These are phyloP conservation scores for Pelagophyceae sp. DNA, from an alignment of 352 stramenopile species.

Conservation along the genomic window DNA sequence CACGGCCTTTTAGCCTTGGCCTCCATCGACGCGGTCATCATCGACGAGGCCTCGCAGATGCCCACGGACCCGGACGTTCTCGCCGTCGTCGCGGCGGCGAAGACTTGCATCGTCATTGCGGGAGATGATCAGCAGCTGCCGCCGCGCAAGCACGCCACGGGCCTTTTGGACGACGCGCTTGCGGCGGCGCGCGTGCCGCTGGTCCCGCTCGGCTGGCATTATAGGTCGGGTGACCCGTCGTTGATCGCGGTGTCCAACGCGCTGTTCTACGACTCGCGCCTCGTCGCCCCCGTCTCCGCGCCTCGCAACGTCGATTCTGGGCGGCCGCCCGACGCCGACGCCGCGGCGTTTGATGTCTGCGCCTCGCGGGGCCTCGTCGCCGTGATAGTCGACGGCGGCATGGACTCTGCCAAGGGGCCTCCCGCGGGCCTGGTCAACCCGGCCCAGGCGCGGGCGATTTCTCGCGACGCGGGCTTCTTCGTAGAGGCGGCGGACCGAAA, in stretches of 20 bases:
- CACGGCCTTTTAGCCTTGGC: neutral
- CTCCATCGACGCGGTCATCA: neutral
- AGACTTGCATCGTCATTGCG: neutral
- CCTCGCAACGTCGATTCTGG: too few species aligned
- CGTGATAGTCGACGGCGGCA: neutral
- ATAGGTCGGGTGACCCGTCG: conserved; percentile 2
- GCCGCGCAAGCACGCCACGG: neutral
- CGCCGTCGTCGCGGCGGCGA: neutral
- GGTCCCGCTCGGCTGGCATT: conserved; percentile 11
- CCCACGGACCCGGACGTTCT: neutral
- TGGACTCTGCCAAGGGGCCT: neutral
- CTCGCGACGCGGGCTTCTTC: neutral
- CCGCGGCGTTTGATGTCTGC: neutral
- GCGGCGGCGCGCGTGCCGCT: neutral
- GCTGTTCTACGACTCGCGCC: conserved; percentile 8
- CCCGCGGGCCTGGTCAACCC: conserved; percentile 11
- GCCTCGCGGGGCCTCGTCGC: neutral
- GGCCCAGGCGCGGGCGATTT: neutral
- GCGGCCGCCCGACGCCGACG: neutral
- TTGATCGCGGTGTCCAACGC: conserved; percentile 8
- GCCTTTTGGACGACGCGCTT: conserved; percentile 7
- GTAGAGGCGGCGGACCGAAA: neutral
- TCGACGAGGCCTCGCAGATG: conserved; percentile 5
- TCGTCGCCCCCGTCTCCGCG: neutral
- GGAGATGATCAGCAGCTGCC: conserved; percentile 16